Conservation (phyloP, 352 stramenopile genomes). For the Globisporangium canariense region DNA sequence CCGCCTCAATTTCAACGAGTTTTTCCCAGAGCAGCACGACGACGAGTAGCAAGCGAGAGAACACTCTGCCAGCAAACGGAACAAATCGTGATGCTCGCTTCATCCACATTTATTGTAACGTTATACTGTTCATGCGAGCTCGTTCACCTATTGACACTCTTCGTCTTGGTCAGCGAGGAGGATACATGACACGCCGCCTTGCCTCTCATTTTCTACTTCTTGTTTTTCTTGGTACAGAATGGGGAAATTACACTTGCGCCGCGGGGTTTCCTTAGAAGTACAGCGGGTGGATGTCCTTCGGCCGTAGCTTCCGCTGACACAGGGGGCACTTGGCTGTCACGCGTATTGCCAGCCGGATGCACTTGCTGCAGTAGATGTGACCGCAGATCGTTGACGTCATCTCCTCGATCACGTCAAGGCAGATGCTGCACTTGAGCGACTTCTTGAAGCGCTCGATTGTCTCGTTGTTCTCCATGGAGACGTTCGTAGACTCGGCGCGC, state of each 20-base stretch:
- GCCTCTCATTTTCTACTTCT: not conserved
- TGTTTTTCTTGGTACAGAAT: not conserved
- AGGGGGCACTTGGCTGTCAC: constrained; percentile 73
- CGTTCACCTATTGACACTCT: not conserved
- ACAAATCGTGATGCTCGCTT: not conserved
- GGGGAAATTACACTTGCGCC: not conserved
- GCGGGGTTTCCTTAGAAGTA: constrained; percentile 52
- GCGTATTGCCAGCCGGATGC: constrained; percentile 65
- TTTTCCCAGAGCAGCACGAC: constrained; percentile 19
- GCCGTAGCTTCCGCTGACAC: constrained; percentile 56
- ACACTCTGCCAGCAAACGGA: not conserved
- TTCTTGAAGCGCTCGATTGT: constrained; percentile 70
- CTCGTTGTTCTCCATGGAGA: constrained; percentile 77
- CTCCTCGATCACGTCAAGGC: constrained; percentile 67
- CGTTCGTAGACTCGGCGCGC: constrained; percentile 58
- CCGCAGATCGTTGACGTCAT: constrained; percentile 82
- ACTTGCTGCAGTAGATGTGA: constrained; percentile 77
- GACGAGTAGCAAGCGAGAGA: not conserved
- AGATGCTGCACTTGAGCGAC: constrained; percentile 82
- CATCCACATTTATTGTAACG: constrained; percentile 8
- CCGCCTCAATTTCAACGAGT: constrained; percentile 60
- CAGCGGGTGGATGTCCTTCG: constrained; percentile 73
- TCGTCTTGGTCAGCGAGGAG: not conserved
- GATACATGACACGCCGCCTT: not conserved
- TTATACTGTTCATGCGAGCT: constrained; percentile 1